Percentiles rank a stretch among this genome's conserved stretches.
phyloP scores from a whole-genome alignment of 2,329 filamentous ascomycete genomes.

The Aureobasidium subglaciale region DNA sequence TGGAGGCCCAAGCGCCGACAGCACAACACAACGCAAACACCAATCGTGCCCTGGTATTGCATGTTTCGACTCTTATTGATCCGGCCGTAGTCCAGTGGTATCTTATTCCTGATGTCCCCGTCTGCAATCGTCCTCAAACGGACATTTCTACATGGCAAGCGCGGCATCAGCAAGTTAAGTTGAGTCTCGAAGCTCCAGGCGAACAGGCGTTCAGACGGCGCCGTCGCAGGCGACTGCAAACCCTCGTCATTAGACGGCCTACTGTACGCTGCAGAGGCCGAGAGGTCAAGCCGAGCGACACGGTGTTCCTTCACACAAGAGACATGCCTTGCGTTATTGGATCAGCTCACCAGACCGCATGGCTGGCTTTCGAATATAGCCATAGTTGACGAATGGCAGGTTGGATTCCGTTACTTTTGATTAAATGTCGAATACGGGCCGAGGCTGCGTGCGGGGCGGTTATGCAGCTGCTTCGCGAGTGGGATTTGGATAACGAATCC shows the following conservation, averaged over 20 bases:
- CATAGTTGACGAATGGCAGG: conserved; percentile 9
- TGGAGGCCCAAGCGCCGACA: conserved; percentile 8
- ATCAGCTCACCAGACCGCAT: neutral
- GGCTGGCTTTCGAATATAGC: neutral
- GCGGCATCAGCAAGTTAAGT: neutral
- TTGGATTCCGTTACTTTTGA: neutral
- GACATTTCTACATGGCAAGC: conserved; percentile 1
- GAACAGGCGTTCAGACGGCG: neutral
- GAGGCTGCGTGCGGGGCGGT: conserved; percentile 11
- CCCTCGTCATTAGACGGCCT: conserved; percentile 4
- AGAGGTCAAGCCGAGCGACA: conserved; percentile 7
- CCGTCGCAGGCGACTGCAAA: conserved; percentile 13
- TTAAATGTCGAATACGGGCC: conserved; percentile 8
- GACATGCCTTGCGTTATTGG: conserved; percentile 9
- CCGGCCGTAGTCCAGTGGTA: conserved; percentile 6
- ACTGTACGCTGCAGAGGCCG: neutral
- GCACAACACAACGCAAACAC: conserved; percentile 8
- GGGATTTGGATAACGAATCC: conserved; percentile 3
- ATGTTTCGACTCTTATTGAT: conserved; percentile 11
- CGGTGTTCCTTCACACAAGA: conserved; percentile 1
- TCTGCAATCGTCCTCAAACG: conserved; percentile 12
- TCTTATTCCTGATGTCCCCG: neutral
- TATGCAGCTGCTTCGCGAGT: conserved; percentile 6
- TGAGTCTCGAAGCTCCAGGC: conserved; percentile 4
- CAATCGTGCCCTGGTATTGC: conserved; percentile 1